phyloP scores from a whole-genome alignment of 23 red algal genomes.

The Agarophyton chilense region DNA sequence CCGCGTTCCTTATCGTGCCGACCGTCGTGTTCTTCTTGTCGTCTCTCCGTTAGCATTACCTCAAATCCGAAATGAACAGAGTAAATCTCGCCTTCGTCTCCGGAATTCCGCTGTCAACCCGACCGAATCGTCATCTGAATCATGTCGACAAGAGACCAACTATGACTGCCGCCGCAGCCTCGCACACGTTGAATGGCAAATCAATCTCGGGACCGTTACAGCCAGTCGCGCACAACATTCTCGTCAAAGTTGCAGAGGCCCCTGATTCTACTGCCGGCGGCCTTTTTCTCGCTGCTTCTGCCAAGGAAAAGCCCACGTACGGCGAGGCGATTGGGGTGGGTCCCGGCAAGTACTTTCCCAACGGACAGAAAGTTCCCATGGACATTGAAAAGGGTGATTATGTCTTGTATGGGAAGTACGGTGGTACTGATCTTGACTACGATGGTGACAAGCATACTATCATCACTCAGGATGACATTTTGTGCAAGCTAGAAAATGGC shows the following conservation, averaged over 20 bases:
- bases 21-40: background rate
- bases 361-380: constrained; percentile 80
- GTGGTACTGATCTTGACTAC: constrained; percentile 82
- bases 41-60: background rate
- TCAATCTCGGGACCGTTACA: constrained; percentile 58
- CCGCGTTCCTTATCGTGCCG: background rate
- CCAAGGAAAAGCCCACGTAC: constrained; percentile 84
- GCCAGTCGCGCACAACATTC: constrained; percentile 75
- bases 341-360: constrained; percentile 64
- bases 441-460: constrained; percentile 90
- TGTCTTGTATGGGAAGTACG: constrained; percentile 89
- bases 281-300: constrained; percentile 68
- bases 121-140: background rate
- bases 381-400: constrained; percentile 77
- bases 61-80: background rate
- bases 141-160: background rate
- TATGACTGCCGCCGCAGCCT: constrained; percentile 52
- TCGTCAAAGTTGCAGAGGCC: constrained; percentile 83
- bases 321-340: constrained; percentile 77
- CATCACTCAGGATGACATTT: constrained; percentile 91
- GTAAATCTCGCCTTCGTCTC: background rate
- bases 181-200: constrained; percentile 72
- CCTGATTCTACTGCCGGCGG: constrained; percentile 75
- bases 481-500: constrained; percentile 85
- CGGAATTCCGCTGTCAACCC: background rate